Conservation (phyloP, 495 filamentous ascomycete species). For the Trichoderma virens region DNA sequence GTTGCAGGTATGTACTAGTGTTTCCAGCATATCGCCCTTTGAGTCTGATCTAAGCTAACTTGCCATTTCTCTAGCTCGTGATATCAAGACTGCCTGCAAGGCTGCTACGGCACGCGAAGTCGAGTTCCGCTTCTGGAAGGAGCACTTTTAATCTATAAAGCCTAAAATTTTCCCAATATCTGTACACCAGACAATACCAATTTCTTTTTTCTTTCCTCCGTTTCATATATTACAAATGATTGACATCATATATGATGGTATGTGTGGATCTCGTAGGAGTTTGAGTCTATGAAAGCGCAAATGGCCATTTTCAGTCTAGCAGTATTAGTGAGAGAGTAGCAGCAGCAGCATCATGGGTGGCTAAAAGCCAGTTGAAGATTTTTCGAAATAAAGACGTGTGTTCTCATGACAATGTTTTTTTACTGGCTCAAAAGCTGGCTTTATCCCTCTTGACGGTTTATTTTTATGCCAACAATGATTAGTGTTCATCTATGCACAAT, state of each 20-base stretch:
- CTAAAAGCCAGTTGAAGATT: not conserved
- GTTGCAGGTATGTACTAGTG: slow-evolving; percentile 36
- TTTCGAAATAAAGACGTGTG: not conserved
- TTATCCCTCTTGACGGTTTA: not conserved
- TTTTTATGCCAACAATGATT: too few relatives aligned
- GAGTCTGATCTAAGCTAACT: slow-evolving; percentile 21
- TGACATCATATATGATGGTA: not conserved
- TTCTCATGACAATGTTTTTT: not conserved
- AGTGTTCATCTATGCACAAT: too few relatives aligned
- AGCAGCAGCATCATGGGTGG: not conserved
- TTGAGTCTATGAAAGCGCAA: not conserved
- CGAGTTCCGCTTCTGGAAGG: slow-evolving; percentile 98
- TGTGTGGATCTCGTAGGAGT: not conserved
- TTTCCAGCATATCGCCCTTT: too few relatives aligned
- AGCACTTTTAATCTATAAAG: slow-evolving; percentile 53
- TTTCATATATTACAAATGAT: not conserved
- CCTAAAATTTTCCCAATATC: not conserved
- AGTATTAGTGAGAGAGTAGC: not conserved
- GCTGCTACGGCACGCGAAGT: slow-evolving; percentile 65
- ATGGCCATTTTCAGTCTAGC: not conserved
- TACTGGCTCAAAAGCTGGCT: not conserved
- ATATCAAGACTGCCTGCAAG: slow-evolving; percentile 77
- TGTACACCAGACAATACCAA: slow-evolving; percentile 7
- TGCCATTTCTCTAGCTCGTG: slow-evolving; percentile 50
- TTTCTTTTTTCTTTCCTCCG: slow-evolving; percentile 3